Conservation (phyloP, 257 asterid genomes). For the Handroanthus guayacan region DNA sequence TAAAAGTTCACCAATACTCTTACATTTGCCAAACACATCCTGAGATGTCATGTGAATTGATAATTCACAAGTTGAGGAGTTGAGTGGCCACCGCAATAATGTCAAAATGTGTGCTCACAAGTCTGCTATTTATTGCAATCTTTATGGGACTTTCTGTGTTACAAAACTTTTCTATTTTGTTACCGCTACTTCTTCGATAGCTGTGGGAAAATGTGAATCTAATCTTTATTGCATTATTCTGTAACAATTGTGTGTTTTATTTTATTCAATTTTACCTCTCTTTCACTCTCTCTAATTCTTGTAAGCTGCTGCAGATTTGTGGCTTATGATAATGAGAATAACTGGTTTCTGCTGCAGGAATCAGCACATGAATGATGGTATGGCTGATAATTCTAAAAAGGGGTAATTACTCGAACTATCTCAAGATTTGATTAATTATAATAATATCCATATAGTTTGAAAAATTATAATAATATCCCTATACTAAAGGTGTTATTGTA, state of each 20-base stretch:
- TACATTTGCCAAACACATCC: neutral
- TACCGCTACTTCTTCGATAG: neutral
- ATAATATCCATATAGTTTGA: too few species aligned
- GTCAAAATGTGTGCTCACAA: neutral
- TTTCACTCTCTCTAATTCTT: neutral
- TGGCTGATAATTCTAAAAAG: neutral
- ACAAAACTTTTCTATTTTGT: neutral
- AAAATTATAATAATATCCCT: too few species aligned
- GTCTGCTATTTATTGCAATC: neutral
- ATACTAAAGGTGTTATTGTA: too few species aligned
- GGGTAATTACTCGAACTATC: too few species aligned
- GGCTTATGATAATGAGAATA: too few species aligned
- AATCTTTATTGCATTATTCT: neutral
- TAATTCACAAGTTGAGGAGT: constrained; percentile 1
- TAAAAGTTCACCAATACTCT: neutral
- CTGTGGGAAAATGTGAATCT: neutral
- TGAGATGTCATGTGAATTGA: neutral
- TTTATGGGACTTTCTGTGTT: neutral
- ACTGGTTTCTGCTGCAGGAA: neutral
- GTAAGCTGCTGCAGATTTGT: neutral
- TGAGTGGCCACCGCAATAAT: neutral
- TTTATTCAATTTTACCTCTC: neutral
- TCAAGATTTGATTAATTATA: too few species aligned
- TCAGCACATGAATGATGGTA: neutral
- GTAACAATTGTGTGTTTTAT: neutral